Conservation (phyloP, 345 rosid species). For the Citrus sinensis region DNA sequence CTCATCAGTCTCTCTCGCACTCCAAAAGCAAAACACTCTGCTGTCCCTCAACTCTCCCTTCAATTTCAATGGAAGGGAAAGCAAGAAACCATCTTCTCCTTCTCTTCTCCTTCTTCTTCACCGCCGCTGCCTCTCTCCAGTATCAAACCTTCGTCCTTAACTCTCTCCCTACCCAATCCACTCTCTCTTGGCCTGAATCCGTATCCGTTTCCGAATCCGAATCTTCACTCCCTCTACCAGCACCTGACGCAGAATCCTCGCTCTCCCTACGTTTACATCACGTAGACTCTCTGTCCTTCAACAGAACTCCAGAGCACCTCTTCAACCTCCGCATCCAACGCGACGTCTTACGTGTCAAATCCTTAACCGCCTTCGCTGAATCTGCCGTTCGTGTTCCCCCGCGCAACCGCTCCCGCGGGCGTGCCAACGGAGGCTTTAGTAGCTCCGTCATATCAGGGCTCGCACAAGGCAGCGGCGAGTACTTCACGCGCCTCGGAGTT, state of each 20-base stretch:
- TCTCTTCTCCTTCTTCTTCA: conserved; percentile 30
- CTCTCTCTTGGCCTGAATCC: conserved; percentile 37
- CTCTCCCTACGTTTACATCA: conserved; percentile 59
- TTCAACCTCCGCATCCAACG: conserved; percentile 68
- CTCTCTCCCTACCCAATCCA: conserved; percentile 43
- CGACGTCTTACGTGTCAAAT: conserved; percentile 55
- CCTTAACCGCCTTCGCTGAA: conserved; percentile 39
- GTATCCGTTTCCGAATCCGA: not conserved
- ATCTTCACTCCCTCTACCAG: not conserved
- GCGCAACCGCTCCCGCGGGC: conserved; percentile 31
- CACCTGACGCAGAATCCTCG: conserved; percentile 8
- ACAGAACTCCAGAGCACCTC: conserved; percentile 54
- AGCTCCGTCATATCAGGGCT: conserved; percentile 86
- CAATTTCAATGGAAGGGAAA: conserved; percentile 39
- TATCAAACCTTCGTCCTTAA: conserved; percentile 42
- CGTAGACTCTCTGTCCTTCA: conserved; percentile 62
- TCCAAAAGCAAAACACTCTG: not conserved
- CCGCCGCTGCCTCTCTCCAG: conserved; percentile 22
- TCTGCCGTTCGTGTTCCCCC: conserved; percentile 15
- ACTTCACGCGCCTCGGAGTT: conserved; percentile 91
- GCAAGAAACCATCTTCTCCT: conserved; percentile 22
- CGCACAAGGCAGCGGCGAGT: conserved; percentile 94
- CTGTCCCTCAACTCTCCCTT: not conserved
- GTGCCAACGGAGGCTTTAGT: conserved; percentile 41
- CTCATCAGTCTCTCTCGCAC: not conserved